These are phyloP conservation scores for Paratrimastix pyriformis DNA, from an alignment of 78 protist genomes.

Conservation along the genomic window DNA sequence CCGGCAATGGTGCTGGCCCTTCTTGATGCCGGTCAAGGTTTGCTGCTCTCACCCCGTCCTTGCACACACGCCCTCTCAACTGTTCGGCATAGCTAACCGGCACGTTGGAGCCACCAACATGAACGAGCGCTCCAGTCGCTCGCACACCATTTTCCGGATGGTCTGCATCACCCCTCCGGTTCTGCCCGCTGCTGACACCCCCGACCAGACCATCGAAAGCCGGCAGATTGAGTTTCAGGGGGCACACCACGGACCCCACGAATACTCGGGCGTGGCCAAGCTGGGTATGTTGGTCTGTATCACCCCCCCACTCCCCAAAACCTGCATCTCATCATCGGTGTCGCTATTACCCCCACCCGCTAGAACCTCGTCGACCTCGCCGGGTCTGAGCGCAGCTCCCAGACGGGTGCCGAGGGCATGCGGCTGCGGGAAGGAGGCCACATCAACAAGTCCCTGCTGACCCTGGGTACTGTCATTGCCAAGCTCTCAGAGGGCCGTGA, in stretches of 20 bases:
- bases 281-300: not conserved
- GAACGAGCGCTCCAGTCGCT: not conserved
- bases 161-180: not conserved
- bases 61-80: no score
- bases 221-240: no score
- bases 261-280: not conserved
- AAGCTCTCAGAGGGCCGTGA: not conserved
- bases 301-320: not conserved
- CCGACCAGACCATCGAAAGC: not conserved
- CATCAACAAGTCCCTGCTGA: not conserved
- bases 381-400: not conserved
- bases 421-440: not conserved
- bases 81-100: no score
- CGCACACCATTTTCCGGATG: not conserved
- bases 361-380: slow-evolving; percentile 4
- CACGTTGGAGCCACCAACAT: not conserved
- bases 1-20: not conserved
- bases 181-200: not conserved
- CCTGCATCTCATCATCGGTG: not conserved
- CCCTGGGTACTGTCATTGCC: not conserved
- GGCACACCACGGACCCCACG: no score
- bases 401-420: not conserved
- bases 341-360: not conserved
- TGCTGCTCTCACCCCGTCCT: no score
- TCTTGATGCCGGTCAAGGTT: not conserved